Percentiles rank a stretch among this genome's conserved stretches.
These are phyloP conservation scores for Spencermartinsiella europaea DNA, from an alignment of 805 yeast species.

Conservation along the genomic window DNA sequence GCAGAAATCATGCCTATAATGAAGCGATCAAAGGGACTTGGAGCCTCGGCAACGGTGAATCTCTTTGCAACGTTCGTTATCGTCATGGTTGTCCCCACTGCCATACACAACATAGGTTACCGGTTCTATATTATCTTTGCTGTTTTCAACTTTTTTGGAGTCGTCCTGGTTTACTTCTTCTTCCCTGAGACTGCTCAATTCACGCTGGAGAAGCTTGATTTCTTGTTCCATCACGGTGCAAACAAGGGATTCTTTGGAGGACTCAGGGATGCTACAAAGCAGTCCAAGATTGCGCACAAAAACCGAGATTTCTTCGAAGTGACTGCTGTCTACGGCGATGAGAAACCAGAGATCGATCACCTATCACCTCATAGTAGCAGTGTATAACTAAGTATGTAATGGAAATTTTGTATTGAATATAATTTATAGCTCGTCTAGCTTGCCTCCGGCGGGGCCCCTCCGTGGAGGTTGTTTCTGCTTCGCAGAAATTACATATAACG, in stretches of 20 bases:
- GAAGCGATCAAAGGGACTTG: constrained; percentile 63
- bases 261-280: constrained; percentile 1
- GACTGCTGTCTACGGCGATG: too few species aligned
- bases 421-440: too few species aligned
- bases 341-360: too few species aligned
- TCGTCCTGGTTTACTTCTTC: constrained; percentile 36
- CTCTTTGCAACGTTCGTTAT: constrained; percentile 45
- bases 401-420: too few species aligned
- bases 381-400: too few species aligned
- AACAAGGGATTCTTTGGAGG: constrained; percentile 28
- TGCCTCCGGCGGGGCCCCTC: too few species aligned
- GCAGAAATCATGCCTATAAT: constrained; percentile 59
- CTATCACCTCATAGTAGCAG: too few species aligned
- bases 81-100: constrained; percentile 33
- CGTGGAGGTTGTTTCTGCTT: too few species aligned
- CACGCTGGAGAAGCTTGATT: constrained; percentile 67
- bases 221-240: constrained; percentile 46
- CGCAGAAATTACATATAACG: too few species aligned
- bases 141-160: constrained; percentile 46
- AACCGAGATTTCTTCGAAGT: too few species aligned
- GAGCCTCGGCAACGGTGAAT: constrained; percentile 58
- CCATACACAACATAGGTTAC: constrained; percentile 44
- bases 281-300: not conserved
- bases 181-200: constrained; percentile 68
- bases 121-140: constrained; percentile 33